A percentile compares a stretch with the other conserved stretches of the same genome.
Evolutionary conservation across 2,329 filamentous ascomycete genomes (phyloP).

Genomic region (Microthyrium microscopicum): DNA sequence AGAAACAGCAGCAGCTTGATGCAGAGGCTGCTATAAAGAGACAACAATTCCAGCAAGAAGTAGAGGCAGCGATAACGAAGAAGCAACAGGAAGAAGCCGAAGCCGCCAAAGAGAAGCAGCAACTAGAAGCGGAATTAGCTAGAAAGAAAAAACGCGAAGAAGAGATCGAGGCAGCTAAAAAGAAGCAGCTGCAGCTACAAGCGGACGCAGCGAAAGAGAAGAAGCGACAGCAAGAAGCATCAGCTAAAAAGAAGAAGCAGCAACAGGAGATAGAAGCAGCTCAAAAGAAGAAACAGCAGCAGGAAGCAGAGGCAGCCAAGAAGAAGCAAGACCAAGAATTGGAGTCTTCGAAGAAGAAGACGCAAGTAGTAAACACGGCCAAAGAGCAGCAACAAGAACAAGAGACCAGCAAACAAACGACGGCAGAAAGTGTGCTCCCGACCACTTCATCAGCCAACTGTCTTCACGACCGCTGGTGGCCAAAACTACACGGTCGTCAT

Average conservation of each 20-base stretch:
- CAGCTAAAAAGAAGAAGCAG: conserved; percentile 9
- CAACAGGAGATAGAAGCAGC: conserved; percentile 8
- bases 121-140: too few species aligned
- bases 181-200: too few species aligned
- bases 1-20: too few species aligned
- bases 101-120: background rate
- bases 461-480: conserved; percentile 9
- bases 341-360: background rate
- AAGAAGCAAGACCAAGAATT: background rate
- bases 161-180: too few species aligned
- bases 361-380: too few species aligned
- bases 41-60: conserved; percentile 8
- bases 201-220: too few species aligned
- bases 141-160: too few species aligned
- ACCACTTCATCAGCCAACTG: conserved; percentile 1
- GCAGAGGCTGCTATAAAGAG: too few species aligned
- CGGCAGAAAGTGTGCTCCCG: too few species aligned
- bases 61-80: conserved; percentile 9
- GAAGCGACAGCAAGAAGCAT: too few species aligned
- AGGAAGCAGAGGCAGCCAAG: background rate
- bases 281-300: conserved; percentile 9
- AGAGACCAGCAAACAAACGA: too few species aligned
- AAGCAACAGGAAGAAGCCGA: conserved; percentile 7
- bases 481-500: conserved; percentile 9
- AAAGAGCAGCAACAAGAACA: too few species aligned